These are phyloP conservation scores for Coffea eugenioides DNA, from an alignment of 257 asterid genomes.

Conservation along the genomic window DNA sequence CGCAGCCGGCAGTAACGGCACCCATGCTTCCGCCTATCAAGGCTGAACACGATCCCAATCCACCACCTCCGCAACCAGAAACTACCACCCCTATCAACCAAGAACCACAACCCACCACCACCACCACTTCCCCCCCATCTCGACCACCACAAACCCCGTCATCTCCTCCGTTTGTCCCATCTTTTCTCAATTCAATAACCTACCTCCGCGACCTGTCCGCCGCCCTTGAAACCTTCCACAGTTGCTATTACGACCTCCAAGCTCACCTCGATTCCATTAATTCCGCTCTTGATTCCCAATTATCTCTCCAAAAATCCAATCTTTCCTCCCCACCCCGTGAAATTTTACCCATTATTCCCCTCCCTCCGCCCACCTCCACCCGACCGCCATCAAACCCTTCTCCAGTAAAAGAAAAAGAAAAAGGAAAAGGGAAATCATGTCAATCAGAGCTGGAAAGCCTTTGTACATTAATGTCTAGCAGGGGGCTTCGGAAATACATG, in stretches of 20 bases:
- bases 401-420: conserved; percentile 14
- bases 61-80: conserved; percentile 3
- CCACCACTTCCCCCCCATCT: conserved; percentile 10
- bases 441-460: conserved; percentile 54
- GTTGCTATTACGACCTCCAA: conserved; percentile 57
- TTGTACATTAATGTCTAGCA: conserved; percentile 51
- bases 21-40: conserved; percentile 2
- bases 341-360: background rate
- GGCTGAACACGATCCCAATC: conserved; percentile 7
- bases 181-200: conserved; percentile 28
- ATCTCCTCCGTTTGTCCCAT: conserved; percentile 28
- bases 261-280: conserved; percentile 52
- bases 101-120: conserved; percentile 6
- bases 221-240: conserved; percentile 50
- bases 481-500: conserved; percentile 52
- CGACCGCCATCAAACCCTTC: background rate
- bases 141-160: conserved; percentile 21
- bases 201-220: conserved; percentile 46
- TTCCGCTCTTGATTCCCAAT: conserved; percentile 37
- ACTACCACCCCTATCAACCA: conserved; percentile 3
- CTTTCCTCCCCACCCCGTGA: conserved; percentile 14
- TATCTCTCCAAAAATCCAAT: conserved; percentile 26
- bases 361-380: background rate
- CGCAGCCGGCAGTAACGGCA: conserved; percentile 19
- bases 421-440: background rate